A percentile compares a stretch with the other conserved stretches of the same genome.
phyloP scores from a whole-genome alignment of 2,329 filamentous ascomycete genomes.

The Arachnomyces sp. region DNA sequence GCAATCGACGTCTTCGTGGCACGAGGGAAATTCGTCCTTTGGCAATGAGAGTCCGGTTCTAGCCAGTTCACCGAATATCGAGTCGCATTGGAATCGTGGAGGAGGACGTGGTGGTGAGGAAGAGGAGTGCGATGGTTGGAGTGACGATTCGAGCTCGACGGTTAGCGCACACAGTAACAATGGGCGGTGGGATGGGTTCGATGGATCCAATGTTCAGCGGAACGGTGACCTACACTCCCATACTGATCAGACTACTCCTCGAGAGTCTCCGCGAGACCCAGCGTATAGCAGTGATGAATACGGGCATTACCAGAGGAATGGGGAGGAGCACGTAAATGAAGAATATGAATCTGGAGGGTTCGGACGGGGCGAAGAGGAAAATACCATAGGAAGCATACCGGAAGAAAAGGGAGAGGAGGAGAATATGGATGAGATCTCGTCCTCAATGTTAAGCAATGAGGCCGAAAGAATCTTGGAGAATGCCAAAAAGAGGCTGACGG shows the following conservation, averaged over 20 bases:
- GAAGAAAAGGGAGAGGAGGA: conserved; percentile 45
- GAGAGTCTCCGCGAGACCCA: too few relatives aligned
- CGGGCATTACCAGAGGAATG: too few relatives aligned
- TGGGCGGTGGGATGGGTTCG: conserved; percentile 3
- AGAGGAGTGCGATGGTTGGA: conserved; percentile 29
- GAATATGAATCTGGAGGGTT: conserved; percentile 5
- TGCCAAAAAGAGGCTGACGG: conserved; percentile 79
- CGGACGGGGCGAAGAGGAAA: conserved; percentile 18
- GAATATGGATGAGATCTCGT: conserved; percentile 58
- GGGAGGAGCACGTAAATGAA: too few relatives aligned
- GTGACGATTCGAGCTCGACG: conserved; percentile 31
- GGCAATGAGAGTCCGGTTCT: conserved; percentile 6
- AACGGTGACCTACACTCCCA: conserved; percentile 3
- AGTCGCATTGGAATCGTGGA: conserved; percentile 30
- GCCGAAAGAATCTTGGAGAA: conserved; percentile 88
- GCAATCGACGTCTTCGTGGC: background rate
- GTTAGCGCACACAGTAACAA: conserved; percentile 19
- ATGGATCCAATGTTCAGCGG: background rate
- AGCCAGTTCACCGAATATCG: conserved; percentile 13
- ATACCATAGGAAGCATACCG: conserved; percentile 30
- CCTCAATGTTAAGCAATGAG: conserved; percentile 66
- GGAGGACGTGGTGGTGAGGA: conserved; percentile 47
- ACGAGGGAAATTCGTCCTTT: background rate
- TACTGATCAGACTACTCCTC: too few relatives aligned
- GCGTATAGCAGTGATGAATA: too few relatives aligned